Base-by-base conservation (phyloP, 2,329 filamentous ascomycete species). In the Thyridium curvatum region DNA sequence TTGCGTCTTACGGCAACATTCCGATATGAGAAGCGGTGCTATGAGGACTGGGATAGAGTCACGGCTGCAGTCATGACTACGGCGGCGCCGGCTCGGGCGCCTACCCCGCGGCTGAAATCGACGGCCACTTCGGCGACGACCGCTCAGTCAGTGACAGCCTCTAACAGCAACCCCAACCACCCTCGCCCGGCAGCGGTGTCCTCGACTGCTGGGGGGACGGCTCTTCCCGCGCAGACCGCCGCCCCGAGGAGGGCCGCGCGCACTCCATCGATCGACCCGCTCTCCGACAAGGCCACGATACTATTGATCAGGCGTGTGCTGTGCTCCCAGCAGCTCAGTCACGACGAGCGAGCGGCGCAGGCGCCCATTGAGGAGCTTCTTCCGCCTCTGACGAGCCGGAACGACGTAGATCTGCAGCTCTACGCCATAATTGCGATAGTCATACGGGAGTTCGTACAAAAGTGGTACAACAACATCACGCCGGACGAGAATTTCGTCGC, bases 381-480 rank as follows among this genome's bases (percentile, higher is more conserved):
- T 34, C 93, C 91, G 42, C 89, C 90, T 30, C 71, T 98, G 54
- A 97, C 91, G 35, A 95, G 89, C 66, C 89, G 88, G 37, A 94
- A 95, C 60, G 88, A 94, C 51, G 79, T 97, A 43, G 93, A 98
- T 60, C 68, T 94, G 41, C 86, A 98, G 64, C 74, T 98, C 4
- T 98, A 97, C 58, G 91, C 87, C 18, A 77, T 97, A 43, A 81
- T 98, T 44, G 86, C 93, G 38, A 84, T 97, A 42, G 80, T 97
- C 45, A 72, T 96, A 52, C 82, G 86, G 53, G 89, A 96, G 47
- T 95, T 89, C 58, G 85, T 98, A 30, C 83, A 93, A 59, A 81
- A 79, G 26, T 98, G 93, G 93, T 98, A 98, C 67, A 74, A 72
- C 47, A 91, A 84, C 60, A 93, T 98, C 59, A 96, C 91, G 2